Conservation (phyloP, 179 eudicot species). For the Patellifolia procumbens region DNA sequence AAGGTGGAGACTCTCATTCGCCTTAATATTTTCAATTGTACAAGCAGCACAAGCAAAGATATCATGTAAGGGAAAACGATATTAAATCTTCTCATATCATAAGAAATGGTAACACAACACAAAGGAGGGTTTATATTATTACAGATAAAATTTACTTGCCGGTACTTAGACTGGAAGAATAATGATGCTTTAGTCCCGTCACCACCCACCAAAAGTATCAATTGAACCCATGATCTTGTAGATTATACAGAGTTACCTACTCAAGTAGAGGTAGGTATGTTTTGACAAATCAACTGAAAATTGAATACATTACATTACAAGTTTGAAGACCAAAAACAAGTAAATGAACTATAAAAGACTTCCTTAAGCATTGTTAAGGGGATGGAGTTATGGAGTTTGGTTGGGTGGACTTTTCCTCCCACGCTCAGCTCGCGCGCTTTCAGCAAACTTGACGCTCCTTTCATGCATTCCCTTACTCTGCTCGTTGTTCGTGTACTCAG, state of each 20-base stretch:
- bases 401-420: not conserved
- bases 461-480: constrained; percentile 17
- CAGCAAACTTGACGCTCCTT: constrained; percentile 22
- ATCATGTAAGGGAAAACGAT: too few species aligned
- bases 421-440: constrained; percentile 3
- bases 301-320: not conserved
- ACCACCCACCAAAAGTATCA: constrained; percentile 1
- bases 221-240: not conserved
- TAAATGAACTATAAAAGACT: not conserved
- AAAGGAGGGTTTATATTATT: not conserved
- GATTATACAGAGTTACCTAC: not conserved
- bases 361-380: not conserved
- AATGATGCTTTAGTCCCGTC: not conserved
- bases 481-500: constrained; percentile 6
- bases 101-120: too few species aligned
- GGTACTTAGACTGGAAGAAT: not conserved
- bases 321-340: not conserved
- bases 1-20: too few species aligned
- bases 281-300: not conserved
- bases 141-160: not conserved
- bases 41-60: too few species aligned
- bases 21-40: too few species aligned
- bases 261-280: not conserved
- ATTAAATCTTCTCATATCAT: too few species aligned
- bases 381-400: not conserved